A percentile compares a stretch with the other conserved stretches of the same genome.
phyloP scores from a whole-genome alignment of 164 flowering plant species.

The Annona squamosa region DNA sequence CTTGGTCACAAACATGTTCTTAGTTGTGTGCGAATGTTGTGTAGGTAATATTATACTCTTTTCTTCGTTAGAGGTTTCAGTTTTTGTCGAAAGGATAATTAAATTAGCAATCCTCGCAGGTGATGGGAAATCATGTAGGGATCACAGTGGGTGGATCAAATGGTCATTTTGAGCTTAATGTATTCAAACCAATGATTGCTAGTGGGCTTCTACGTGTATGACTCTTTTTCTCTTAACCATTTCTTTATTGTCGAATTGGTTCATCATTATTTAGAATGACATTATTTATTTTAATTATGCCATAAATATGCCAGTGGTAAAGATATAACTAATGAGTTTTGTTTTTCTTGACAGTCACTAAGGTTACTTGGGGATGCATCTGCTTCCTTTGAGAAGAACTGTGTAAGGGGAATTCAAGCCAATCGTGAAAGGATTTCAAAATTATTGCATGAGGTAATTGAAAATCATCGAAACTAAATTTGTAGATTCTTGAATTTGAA shows the following conservation, averaged over 20 bases:
- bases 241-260: neutral
- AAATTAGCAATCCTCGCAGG: constrained; percentile 33
- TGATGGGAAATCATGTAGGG: constrained; percentile 96
- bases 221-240: neutral
- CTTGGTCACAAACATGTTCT: neutral
- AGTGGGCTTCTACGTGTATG: constrained; percentile 74
- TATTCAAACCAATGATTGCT: constrained; percentile 95
- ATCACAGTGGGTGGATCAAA: constrained; percentile 89
- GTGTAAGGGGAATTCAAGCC: constrained; percentile 90
- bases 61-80: neutral
- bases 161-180: constrained; percentile 98
- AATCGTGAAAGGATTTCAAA: constrained; percentile 82
- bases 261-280: neutral
- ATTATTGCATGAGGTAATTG: constrained; percentile 79
- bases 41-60: neutral
- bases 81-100: too few species aligned
- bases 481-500: neutral
- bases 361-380: constrained; percentile 96
- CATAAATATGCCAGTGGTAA: too few species aligned
- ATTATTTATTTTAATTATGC: neutral
- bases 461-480: neutral
- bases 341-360: constrained; percentile 48
- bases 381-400: constrained; percentile 92
- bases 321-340: neutral
- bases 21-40: neutral